Evolutionary conservation across 805 yeast genomes (phyloP), one percentile per base, ranked within the genome.

Genomic region (Kodamaea kakaduensis): DNA sequence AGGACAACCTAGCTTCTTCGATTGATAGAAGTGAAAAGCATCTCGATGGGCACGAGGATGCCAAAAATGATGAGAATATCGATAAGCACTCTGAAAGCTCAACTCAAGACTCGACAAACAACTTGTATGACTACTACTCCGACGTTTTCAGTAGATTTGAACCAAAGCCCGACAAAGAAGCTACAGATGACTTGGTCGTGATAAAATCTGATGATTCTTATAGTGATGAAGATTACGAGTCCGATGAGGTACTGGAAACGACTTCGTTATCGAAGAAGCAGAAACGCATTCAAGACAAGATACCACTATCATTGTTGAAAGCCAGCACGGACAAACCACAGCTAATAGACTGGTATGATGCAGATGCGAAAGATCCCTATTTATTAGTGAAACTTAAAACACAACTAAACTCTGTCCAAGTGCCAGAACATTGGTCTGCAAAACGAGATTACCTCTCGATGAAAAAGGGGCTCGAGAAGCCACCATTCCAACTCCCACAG

Each of bases 391-490:
- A 70, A 15, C 56, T 90, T 32, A 90, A 89, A 52, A 61, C 80
- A 0, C 59, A 66, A 22, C 78, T 77, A 38, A 84, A 86, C 44
- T 69, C 64, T 1, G 79, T 89, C 1, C 84, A 78, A 2, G 86
- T 90, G 1, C 97, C 97, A 0, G 51, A 60, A 0, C 93, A 88
- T 56, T 90, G 98, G 98, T 77, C 76, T 35, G 61, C 72, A 10
- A 87, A 86, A 50, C 64, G 83, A 34, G 96, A 84, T 24, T 88
- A 80, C 47, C 59, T 88, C 3, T 64, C 87, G 1, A 69, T 79
- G 1, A 73, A 78, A 42, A 69, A 83, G 34, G 82, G 89, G 1
- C 43, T 77, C 15, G 88, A 79, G 36, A 78, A 78, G 46, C 70
- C 71, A 7, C 86, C 87, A 0, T 90, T 84, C 52, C 76, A 77